Conservation (phyloP, 352 stramenopile genomes). For the Aphanomyces astaci region DNA sequence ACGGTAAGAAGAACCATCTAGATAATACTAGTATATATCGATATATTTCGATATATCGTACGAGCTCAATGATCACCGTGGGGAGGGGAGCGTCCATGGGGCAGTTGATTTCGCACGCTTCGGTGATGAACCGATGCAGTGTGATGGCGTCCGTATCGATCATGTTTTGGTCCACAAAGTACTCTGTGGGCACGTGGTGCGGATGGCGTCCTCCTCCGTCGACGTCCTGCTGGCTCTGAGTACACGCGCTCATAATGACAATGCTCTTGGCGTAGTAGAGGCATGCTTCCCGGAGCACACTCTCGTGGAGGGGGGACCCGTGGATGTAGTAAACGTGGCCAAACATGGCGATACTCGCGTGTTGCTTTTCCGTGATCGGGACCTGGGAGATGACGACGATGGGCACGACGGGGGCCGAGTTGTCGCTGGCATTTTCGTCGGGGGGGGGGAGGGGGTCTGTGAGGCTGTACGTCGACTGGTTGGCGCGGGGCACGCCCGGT, state of each 20-base stretch:
- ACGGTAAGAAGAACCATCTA: no score
- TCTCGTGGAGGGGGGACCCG: constrained; percentile 54
- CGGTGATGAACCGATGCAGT: constrained; percentile 64
- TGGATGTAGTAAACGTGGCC: constrained; percentile 49
- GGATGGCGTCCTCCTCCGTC: constrained; percentile 25
- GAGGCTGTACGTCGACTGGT: not conserved
- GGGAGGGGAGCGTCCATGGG: not conserved
- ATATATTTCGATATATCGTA: not conserved
- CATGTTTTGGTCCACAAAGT: constrained; percentile 62
- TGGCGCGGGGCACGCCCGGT: not conserved
- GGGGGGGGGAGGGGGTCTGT: no score
- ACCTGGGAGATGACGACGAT: constrained; percentile 12
- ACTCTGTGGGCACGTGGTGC: no score
- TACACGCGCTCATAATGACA: constrained; percentile 57
- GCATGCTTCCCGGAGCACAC: constrained; percentile 43
- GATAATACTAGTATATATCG: no score
- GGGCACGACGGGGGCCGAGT: not conserved
- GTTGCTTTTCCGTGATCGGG: constrained; percentile 11
- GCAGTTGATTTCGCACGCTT: constrained; percentile 45
- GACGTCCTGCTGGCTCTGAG: constrained; percentile 27
- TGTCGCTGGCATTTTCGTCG: not conserved
- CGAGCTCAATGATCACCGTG: constrained; percentile 16
- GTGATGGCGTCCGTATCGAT: constrained; percentile 69
- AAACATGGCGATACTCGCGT: constrained; percentile 1
- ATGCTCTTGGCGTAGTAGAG: constrained; percentile 57